Evolutionary conservation across 1,284 basidiomycete species (phyloP), one percentile per base, ranked within the genome.

Genomic region (Cryptococcus sp.): DNA sequence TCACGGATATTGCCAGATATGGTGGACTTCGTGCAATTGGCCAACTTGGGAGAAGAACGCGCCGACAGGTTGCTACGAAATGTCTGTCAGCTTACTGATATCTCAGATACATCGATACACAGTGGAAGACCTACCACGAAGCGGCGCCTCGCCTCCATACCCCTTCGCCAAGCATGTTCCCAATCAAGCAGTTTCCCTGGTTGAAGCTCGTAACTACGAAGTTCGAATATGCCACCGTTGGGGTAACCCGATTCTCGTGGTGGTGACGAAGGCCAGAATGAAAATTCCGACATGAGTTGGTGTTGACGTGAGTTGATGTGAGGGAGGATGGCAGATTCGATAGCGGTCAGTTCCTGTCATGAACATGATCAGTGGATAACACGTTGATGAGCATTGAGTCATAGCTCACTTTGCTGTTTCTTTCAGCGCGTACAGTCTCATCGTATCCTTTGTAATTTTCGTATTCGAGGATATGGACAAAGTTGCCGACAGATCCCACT

Each of bases 31-130:
- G 77, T 95, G 91, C 53, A 95, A 81, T 55, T 88, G 84, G 46
- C 94, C 93, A 46, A 94, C 83, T 78, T 96, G 93, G 45, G 89
- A 88, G 79, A 93, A 96, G 90, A 92, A 96, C 16, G 93, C 93
- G 46, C 92, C 93, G 11, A 94, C 86, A 22, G 93, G 93, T 57
- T 86, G 84, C 75, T 81, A 52, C 38, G 41, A n/a, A 39, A 10
- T 17, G 1, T 16, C 22, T 3, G 44, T 51, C 52, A 48, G 41
- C 38, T 38, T 43, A 52, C 7, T 38, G 10, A 20, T 46, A 38
- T 3, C 6, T 11, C 34, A 13, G 29, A 17, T 19, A 29, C 25
- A n/a, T 45, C 39, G 44, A 16, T 13, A 37, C 19, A 3, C 41
- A 17, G 37, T 22, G 15, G 23, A 25, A 51, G 3, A 75, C 78